Evolutionary conservation across 257 asterid genomes (phyloP), one percentile per base, ranked within the genome.

Genomic region (Petunia secreta): DNA sequence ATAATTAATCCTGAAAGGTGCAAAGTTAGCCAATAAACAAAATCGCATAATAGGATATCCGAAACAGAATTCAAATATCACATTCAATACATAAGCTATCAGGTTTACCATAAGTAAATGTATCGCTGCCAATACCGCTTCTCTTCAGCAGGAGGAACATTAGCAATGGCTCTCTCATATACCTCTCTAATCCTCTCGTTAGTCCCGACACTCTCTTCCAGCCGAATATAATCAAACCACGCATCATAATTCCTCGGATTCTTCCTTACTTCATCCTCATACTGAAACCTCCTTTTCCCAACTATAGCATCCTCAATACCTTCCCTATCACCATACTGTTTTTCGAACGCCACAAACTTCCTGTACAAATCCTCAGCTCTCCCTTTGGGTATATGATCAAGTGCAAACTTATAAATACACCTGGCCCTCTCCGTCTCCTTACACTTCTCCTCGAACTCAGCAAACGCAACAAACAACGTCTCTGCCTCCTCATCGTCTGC

Each of bases 221-320:
- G 73, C 37, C 98, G 83, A 65, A 93, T 86, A 75, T 91, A 95
- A 85, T 95, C 98, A 83, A 95, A 93, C 99, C 99, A 95, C 2
- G 89, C 91, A 78, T 95, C 98, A 81, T 95, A 95, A 73, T 92
- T 92, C 48, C 89, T 85, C 0, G 98, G 98, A 78, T 95, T 91
- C 82, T 95, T 95, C 89, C 93, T 85, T 63, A 95, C 94, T 74
- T 91, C 97, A 39, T 93, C 98, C 87, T 93, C 98, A 39, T 93
- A 95, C 82, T 93, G 94, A 86, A 92, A 92, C 89, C 97, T 90
- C 84, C 93, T 92, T 87, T 93, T 93, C 57, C 97, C 97, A 76
- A 95, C 96, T 64, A 95, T 91, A 15, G 98, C 99, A 79, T 92
- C 97, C 86, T 95, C 99, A 6, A 95, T 95, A 68, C 99, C 99